Conservation (phyloP, 306 rosid species). For the Leucaena leucocephala region DNA sequence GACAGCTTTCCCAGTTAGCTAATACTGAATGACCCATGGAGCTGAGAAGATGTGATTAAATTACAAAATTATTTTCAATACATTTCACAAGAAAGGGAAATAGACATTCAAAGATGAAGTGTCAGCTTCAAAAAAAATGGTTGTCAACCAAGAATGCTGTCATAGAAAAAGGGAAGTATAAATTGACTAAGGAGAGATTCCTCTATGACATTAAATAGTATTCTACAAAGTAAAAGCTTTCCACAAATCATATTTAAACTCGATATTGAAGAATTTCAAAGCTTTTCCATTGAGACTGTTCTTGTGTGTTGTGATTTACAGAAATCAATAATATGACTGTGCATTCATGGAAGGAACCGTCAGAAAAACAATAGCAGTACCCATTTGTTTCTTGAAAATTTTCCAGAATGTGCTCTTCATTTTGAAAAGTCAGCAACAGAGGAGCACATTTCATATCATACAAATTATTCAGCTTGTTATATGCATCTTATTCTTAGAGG, state of each 20-base stretch:
- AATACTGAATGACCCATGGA: neutral
- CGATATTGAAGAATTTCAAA: neutral
- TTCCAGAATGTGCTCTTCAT: neutral
- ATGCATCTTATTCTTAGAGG: neutral
- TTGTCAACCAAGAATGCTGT: conserved; percentile 2
- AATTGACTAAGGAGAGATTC: neutral
- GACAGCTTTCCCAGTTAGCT: neutral
- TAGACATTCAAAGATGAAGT: neutral
- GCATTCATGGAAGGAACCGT: neutral
- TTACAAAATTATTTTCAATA: neutral
- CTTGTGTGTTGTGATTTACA: neutral
- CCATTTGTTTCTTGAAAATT: neutral
- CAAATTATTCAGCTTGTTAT: conserved; percentile 15
- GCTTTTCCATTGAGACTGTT: neutral
- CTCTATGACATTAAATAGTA: neutral
- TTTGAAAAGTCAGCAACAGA: neutral
- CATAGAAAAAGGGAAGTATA: neutral
- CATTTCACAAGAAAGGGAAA: neutral
- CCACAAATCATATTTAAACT: neutral
- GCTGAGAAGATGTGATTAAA: neutral
- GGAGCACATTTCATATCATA: neutral
- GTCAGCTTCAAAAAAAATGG: neutral
- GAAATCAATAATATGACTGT: neutral
- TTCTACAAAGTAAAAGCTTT: neutral
- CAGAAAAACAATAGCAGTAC: neutral